These are phyloP conservation scores for Pogostemon cablin DNA, from an alignment of 257 asterid genomes.

Conservation along the genomic window DNA sequence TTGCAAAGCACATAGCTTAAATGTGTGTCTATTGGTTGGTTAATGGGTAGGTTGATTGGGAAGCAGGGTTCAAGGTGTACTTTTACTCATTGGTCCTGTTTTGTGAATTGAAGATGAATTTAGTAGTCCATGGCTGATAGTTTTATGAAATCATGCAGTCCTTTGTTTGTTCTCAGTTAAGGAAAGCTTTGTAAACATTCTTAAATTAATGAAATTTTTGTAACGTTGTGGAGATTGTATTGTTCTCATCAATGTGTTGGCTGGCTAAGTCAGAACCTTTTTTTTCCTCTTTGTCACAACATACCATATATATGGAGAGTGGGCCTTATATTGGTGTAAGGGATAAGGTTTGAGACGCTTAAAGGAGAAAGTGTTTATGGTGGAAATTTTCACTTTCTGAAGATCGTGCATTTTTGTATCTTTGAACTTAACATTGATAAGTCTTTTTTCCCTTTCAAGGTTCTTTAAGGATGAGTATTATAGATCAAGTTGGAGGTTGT, in stretches of 20 bases:
- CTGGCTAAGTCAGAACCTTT: not conserved
- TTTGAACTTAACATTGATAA: not conserved
- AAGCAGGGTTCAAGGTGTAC: not conserved
- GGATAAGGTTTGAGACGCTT: not conserved
- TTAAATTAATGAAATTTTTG: not conserved
- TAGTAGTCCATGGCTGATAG: not conserved
- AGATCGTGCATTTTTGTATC: not conserved
- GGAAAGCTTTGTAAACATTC: not conserved
- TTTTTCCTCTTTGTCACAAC: not conserved
- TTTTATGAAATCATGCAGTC: not conserved
- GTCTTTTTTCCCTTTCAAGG: not conserved
- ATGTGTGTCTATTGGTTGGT: not conserved
- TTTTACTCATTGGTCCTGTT: not conserved
- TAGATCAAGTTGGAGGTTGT: constrained; percentile 9
- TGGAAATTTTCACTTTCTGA: not conserved
- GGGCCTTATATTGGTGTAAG: constrained; percentile 10
- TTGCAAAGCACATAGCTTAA: no score
- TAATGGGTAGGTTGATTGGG: not conserved
- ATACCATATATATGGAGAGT: not conserved
- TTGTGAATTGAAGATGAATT: constrained; percentile 1
- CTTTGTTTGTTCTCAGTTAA: not conserved
- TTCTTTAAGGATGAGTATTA: not conserved
- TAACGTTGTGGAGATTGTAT: not conserved
- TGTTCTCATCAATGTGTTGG: not conserved
- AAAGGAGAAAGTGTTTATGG: not conserved